Evolutionary conservation across 176 grass and related monocot species (phyloP).

Genomic region (Eleusine coracana): DNA sequence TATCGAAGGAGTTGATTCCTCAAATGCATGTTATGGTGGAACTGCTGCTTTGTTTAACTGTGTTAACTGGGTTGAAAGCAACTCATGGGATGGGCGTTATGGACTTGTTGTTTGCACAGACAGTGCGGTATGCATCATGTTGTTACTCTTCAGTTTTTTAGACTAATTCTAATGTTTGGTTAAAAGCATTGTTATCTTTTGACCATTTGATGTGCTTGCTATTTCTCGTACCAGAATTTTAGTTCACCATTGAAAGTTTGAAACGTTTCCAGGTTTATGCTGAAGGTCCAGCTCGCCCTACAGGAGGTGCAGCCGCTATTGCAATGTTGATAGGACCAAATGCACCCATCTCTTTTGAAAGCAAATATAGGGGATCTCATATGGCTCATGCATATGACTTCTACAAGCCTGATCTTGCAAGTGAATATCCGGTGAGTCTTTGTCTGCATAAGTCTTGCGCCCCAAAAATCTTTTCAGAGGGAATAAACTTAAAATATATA

Average conservation of each 20-base stretch:
- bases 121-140: conserved; percentile 68
- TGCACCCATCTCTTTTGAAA: conserved; percentile 93
- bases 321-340: conserved; percentile 97
- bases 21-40: conserved; percentile 95
- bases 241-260: background rate
- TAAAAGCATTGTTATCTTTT: background rate
- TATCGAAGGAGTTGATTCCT: conserved; percentile 92
- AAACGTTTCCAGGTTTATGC: conserved; percentile 79
- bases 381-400: conserved; percentile 97
- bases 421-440: conserved; percentile 89
- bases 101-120: conserved; percentile 98
- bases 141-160: background rate
- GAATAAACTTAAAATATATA: background rate
- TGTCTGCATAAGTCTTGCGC: background rate
- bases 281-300: conserved; percentile 89
- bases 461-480: background rate
- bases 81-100: conserved; percentile 88
- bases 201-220: background rate
- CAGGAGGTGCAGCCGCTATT: conserved; percentile 90
- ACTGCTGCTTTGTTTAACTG: conserved; percentile 95
- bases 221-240: background rate
- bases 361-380: conserved; percentile 89
- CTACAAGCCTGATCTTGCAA: conserved; percentile 96
- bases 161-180: conserved; percentile 8
- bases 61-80: conserved; percentile 98